These are phyloP conservation scores for Cyclocybe aegerita DNA, from an alignment of 768 basidiomycete species.

Conservation along the genomic window DNA sequence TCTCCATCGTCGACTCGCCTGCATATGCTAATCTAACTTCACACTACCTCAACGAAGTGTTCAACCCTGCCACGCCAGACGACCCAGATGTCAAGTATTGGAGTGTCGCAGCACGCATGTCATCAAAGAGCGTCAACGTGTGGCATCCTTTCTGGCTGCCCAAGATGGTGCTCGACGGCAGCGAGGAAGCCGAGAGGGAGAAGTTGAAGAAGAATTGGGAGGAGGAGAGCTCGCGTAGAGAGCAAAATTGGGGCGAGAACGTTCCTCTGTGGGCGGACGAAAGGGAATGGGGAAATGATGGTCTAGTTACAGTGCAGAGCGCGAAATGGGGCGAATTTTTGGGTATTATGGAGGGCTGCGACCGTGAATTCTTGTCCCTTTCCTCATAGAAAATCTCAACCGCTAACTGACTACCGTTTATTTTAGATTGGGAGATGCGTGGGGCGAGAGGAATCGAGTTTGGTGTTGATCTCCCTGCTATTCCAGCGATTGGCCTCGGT, in stretches of 20 bases:
- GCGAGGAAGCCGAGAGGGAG: constrained; percentile 61
- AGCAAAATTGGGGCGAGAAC: constrained; percentile 7
- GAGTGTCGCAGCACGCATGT: constrained; percentile 81
- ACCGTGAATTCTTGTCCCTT: constrained; percentile 47
- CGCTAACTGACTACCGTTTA: neutral
- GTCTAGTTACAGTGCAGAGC: constrained; percentile 87
- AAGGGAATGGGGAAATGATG: constrained; percentile 82
- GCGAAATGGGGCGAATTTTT: constrained; percentile 97
- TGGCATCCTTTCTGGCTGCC: constrained; percentile 98
- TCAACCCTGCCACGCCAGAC: constrained; percentile 83
- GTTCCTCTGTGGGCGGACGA: constrained; percentile 49
- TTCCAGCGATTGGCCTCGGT: constrained; percentile 43
- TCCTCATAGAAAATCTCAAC: neutral
- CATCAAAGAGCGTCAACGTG: constrained; percentile 49
- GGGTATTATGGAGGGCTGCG: constrained; percentile 83
- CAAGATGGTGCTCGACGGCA: constrained; percentile 89
- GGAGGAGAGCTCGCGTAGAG: constrained; percentile 21
- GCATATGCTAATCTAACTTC: constrained; percentile 95
- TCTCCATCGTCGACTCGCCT: constrained; percentile 91
- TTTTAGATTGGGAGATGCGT: constrained; percentile 84
- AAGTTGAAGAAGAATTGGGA: constrained; percentile 39
- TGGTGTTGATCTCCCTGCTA: constrained; percentile 56
- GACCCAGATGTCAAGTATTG: constrained; percentile 87
- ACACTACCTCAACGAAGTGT: constrained; percentile 70
- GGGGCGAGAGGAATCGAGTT: constrained; percentile 81